Evolutionary conservation across 768 basidiomycete genomes (phyloP).

Genomic region (Mycena floridula): DNA sequence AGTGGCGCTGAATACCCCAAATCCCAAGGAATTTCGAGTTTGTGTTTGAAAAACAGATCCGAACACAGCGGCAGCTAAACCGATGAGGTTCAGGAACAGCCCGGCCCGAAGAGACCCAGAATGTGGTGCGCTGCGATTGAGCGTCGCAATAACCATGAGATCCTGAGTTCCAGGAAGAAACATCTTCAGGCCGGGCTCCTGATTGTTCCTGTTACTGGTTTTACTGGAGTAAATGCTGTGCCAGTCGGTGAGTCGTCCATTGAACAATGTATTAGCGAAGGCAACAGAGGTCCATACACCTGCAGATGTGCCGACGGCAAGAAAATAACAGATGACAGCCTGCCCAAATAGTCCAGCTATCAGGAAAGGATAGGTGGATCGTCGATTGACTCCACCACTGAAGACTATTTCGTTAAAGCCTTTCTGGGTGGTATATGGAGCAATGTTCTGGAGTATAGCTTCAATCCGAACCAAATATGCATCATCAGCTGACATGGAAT

Average conservation of each 20-base stretch:
- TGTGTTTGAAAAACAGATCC: slow-evolving; percentile 17
- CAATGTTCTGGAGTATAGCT: slow-evolving; percentile 10
- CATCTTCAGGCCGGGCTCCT: slow-evolving; percentile 11
- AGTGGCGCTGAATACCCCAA: slow-evolving; percentile 9
- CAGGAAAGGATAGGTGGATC: slow-evolving; percentile 16
- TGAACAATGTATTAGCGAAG: slow-evolving; percentile 16
- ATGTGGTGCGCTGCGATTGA: slow-evolving; percentile 18
- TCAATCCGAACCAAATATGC: slow-evolving; percentile 16
- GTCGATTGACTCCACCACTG: slow-evolving; percentile 14
- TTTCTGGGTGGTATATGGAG: slow-evolving; percentile 9
- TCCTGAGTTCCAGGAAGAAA: slow-evolving; percentile 13
- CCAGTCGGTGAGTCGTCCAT: slow-evolving; percentile 15
- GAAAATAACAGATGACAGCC: slow-evolving; percentile 19
- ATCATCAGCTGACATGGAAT: slow-evolving; percentile 14
- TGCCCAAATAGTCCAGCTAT: slow-evolving; percentile 18
- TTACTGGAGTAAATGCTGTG: slow-evolving; percentile 19
- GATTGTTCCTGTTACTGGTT: not conserved
- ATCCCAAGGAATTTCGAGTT: slow-evolving; percentile 17
- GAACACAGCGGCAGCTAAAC: slow-evolving; percentile 17
- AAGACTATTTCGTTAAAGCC: slow-evolving; percentile 13
- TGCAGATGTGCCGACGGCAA: slow-evolving; percentile 19
- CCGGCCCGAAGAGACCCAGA: slow-evolving; percentile 16
- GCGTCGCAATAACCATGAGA: slow-evolving; percentile 19
- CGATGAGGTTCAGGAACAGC: slow-evolving; percentile 15
- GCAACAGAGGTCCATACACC: slow-evolving; percentile 22